phyloP scores from a whole-genome alignment of 306 rosid species.

The Trifolium pratense region DNA sequence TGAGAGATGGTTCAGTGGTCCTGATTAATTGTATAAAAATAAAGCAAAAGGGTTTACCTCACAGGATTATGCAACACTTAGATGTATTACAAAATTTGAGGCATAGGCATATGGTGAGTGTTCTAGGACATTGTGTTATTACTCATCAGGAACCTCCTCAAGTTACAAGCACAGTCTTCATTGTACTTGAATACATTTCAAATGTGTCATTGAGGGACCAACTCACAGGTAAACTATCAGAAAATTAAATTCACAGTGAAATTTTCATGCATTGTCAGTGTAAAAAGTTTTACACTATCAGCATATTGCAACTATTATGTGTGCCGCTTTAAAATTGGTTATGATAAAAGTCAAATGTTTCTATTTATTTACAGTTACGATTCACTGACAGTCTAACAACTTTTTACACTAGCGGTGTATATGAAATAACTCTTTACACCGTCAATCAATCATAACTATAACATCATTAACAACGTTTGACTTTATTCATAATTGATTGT shows the following conservation, averaged over 20 bases:
- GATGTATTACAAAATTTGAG: conserved; percentile 71
- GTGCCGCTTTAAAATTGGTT: no score
- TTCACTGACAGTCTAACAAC: no score
- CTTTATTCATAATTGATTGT: background rate
- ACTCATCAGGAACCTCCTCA: conserved; percentile 71
- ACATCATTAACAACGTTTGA: background rate
- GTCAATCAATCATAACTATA: background rate
- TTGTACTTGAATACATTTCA: conserved; percentile 68
- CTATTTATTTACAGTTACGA: no score
- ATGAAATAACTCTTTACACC: background rate
- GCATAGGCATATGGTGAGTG: conserved; percentile 90
- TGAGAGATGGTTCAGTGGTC: conserved; percentile 73
- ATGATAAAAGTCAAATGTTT: no score
- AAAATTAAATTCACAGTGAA: background rate
- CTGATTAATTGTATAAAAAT: conserved; percentile 62
- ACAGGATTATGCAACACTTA: conserved; percentile 60
- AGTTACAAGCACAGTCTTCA: conserved; percentile 59
- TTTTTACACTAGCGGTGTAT: no score
- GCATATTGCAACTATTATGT: no score
- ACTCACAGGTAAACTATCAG: conserved; percentile 62
- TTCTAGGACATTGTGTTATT: conserved; percentile 78
- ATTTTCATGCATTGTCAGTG: no score
- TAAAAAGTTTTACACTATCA: no score
- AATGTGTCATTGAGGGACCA: conserved; percentile 74
- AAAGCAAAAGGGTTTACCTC: conserved; percentile 66